Evolutionary conservation across 345 rosid genomes (phyloP).

Genomic region (Garcia nutans): DNA sequence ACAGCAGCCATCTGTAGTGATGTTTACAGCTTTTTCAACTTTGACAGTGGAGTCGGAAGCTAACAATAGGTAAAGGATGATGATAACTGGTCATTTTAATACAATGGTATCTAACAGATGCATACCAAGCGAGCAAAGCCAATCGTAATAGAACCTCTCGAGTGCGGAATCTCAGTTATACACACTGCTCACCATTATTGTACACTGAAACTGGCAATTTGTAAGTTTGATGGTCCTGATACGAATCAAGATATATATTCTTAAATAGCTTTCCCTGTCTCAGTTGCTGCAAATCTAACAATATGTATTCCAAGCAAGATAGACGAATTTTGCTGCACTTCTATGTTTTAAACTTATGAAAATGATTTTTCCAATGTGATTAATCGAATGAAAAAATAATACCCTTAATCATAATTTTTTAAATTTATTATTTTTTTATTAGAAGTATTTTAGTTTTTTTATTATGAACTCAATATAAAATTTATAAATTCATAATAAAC

Average conservation of each 20-base stretch:
- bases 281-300: no score
- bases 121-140: background rate
- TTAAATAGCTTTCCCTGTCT: no score
- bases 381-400: no score
- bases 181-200: slow-evolving; percentile 1
- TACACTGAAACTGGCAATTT: background rate
- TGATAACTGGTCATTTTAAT: background rate
- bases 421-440: no score
- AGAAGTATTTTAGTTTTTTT: no score
- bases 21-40: slow-evolving; percentile 38
- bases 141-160: background rate
- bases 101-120: background rate
- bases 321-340: no score
- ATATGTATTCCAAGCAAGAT: no score
- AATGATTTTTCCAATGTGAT: no score
- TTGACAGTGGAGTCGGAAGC: slow-evolving; percentile 25
- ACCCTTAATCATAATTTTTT: no score
- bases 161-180: background rate
- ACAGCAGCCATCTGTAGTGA: slow-evolving; percentile 58
- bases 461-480: no score
- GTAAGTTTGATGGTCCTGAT: background rate
- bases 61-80: slow-evolving; percentile 10
- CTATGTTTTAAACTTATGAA: no score
- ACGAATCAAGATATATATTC: background rate
- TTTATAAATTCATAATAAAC: no score